phyloP scores from a whole-genome alignment of 352 stramenopile genomes.

The Phytophthora nicotianae region DNA sequence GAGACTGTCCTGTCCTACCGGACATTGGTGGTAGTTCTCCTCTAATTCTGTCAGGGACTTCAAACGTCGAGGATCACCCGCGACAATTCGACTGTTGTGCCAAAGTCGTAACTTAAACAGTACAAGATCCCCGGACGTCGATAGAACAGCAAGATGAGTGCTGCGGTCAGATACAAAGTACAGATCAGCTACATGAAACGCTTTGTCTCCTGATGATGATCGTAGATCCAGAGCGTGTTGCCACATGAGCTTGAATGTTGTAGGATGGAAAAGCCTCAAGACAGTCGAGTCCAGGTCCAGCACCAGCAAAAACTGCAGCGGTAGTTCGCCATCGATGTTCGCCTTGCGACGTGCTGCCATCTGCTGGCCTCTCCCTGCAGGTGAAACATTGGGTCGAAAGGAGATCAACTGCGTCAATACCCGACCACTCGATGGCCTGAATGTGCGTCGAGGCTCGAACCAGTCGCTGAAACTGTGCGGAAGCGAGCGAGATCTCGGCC shows the following conservation, averaged over 20 bases:
- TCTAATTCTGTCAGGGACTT: slow-evolving; percentile 24
- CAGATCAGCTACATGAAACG: slow-evolving; percentile 24
- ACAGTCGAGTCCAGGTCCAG: slow-evolving; percentile 29
- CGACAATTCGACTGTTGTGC: slow-evolving; percentile 29
- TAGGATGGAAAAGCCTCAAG: slow-evolving; percentile 32
- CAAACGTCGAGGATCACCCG: slow-evolving; percentile 28
- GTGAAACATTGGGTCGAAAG: slow-evolving; percentile 25
- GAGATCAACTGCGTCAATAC: slow-evolving; percentile 29
- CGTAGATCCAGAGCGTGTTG: slow-evolving; percentile 28
- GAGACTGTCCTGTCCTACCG: slow-evolving; percentile 19
- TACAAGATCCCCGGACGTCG: slow-evolving; percentile 23
- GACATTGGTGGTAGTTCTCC: slow-evolving; percentile 19
- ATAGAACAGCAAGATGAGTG: slow-evolving; percentile 28
- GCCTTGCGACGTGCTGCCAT: slow-evolving; percentile 3
- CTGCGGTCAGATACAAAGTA: slow-evolving; percentile 31
- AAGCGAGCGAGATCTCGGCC: slow-evolving; percentile 2
- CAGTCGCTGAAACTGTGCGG: slow-evolving; percentile 35
- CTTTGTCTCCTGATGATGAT: slow-evolving; percentile 1
- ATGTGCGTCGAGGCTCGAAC: slow-evolving; percentile 23
- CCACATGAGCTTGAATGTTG: slow-evolving; percentile 33
- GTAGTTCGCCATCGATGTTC: slow-evolving; percentile 5
- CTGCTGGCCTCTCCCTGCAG: slow-evolving; percentile 20
- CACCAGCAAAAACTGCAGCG: slow-evolving; percentile 37
- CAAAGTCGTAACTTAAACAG: slow-evolving; percentile 42
- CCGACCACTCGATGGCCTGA: background rate